Base-by-base conservation (phyloP, 371 early-diverging fungal genomes). In the Haplosporangium sp. region DNA sequence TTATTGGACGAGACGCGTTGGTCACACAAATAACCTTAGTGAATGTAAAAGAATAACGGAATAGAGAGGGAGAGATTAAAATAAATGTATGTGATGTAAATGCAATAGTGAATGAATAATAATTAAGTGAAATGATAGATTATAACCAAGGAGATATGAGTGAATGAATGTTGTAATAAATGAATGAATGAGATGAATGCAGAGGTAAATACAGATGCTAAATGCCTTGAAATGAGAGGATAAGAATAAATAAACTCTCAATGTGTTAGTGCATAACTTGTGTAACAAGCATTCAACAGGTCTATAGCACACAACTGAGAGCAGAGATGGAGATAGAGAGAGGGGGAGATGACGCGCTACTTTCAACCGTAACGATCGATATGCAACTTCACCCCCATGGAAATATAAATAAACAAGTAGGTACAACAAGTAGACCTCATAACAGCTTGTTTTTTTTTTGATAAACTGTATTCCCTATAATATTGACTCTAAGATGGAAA, bases 1-100 rank as follows among this genome's bases (percentile, higher is more conserved):
- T 59, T 39, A 59, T 59, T 59, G 60, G 60, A 61, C 47, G 19
- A 61, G 47, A 61, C 61, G 61, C 60, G 60, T 59, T n/a, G 60
- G 39, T 38, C 39, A 45, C 61, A 61, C 61, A 61, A 55, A 55
- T 10, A 6, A 50, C 50, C 4, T 3, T 13, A 27, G 20, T 53
- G 53, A 20, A 20, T 5, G 10, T 4, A 27, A 55, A 20, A 55
- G 55, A 27, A 34, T 9, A 15, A 45, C 0, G 45, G 15, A 13
- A 13, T 45, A 45, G 10, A 15, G 10, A 15, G 1, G 9, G 20
- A 27, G 35, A 34, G 34, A 17, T 20, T 9, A 10, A 55, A 9
- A 35, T 7, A 55, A 55, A 0, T 52, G 19, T 10, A 8, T 13
- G 58, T 38, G 17, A 2, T 56, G 20, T 34, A 35, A 11, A 34